Conservation (phyloP, 2,329 filamentous ascomycete species). For the Penicillium sumatraense region DNA sequence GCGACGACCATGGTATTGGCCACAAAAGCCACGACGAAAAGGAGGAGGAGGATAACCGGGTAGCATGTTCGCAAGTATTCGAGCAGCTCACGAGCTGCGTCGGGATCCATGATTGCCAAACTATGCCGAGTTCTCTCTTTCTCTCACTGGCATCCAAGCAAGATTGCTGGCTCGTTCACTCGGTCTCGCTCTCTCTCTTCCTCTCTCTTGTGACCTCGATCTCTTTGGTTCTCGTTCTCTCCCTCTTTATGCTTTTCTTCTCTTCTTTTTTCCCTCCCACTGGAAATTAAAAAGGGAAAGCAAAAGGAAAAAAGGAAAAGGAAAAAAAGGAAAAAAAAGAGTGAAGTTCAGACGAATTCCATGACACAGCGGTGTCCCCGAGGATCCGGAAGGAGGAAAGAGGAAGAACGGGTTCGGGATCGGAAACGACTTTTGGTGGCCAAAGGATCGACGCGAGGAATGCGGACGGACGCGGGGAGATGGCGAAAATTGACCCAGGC, state of each 20-base stretch:
- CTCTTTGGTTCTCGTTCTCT: neutral
- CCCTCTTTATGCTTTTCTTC: neutral
- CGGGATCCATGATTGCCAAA: conserved; percentile 38
- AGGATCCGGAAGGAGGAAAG: conserved; percentile 13
- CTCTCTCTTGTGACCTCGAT: too few species aligned
- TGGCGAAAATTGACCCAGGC: neutral
- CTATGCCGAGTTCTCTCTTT: neutral
- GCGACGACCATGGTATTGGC: conserved; percentile 62
- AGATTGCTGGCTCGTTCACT: too few species aligned
- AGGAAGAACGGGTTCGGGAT: conserved; percentile 22
- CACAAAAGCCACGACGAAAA: conserved; percentile 68
- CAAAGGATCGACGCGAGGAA: conserved; percentile 27
- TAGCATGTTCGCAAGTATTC: conserved; percentile 61
- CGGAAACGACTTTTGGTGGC: conserved; percentile 25
- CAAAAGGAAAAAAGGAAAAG: conserved; percentile 8
- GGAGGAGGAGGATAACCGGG: conserved; percentile 65
- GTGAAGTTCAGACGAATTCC: conserved; percentile 32
- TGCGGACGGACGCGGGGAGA: conserved; percentile 22
- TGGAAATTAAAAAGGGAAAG: neutral
- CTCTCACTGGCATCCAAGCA: too few species aligned
- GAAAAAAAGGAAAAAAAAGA: conserved; percentile 5
- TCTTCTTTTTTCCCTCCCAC: neutral
- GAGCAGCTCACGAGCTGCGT: conserved; percentile 49
- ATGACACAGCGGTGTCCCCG: conserved; percentile 33
- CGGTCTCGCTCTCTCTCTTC: too few species aligned